phyloP scores from a whole-genome alignment of 169 alveolate species.

The Eimeria acervulina region DNA sequence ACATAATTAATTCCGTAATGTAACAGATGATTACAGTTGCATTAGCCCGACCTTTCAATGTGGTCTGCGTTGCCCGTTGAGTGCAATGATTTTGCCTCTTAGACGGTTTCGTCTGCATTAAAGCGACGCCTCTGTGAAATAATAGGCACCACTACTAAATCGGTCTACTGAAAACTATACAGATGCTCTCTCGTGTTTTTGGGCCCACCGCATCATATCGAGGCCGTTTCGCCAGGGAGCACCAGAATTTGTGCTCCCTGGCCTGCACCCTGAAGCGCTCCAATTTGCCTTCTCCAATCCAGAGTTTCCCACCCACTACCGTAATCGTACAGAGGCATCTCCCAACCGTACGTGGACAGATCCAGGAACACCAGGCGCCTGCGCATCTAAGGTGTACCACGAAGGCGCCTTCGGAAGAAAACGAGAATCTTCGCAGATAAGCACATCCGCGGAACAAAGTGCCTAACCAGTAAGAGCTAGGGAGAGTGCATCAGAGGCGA shows the following conservation, averaged over 20 bases:
- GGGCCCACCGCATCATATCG: not conserved
- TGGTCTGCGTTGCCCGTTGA: not conserved
- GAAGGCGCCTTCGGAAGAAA: too few species aligned
- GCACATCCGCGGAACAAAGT: too few species aligned
- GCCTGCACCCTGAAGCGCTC: not conserved
- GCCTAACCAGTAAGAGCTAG: too few species aligned
- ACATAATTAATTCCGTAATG: not conserved
- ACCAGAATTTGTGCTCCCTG: not conserved
- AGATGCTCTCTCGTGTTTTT: not conserved
- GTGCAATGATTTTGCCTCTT: not conserved
- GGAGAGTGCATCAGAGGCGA: too few species aligned
- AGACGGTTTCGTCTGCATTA: constrained; percentile 10
- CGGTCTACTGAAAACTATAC: not conserved
- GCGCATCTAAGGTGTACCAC: too few species aligned
- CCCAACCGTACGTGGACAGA: not conserved
- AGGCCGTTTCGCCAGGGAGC: not conserved
- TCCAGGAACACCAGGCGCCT: too few species aligned
- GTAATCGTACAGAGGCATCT: not conserved
- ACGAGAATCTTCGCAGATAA: too few species aligned
- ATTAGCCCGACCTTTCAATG: not conserved
- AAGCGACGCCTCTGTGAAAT: not conserved
- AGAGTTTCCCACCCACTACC: not conserved
- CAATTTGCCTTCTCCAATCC: not conserved
- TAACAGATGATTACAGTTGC: not conserved
- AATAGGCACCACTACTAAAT: not conserved